phyloP scores from a whole-genome alignment of 805 yeast genomes.

The Candida andamanensis region DNA sequence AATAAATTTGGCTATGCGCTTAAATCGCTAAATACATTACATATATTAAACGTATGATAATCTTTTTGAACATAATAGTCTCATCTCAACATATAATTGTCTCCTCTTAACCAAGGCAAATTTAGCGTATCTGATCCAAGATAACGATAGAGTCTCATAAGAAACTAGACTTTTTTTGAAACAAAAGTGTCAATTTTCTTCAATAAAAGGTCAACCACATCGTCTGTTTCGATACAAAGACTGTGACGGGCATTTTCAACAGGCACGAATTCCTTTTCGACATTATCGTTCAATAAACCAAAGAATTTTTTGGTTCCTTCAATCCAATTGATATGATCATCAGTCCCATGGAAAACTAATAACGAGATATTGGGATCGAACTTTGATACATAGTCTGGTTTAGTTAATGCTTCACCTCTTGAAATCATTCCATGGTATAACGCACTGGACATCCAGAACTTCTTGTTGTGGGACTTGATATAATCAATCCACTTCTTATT shows the following conservation, averaged over 20 bases:
- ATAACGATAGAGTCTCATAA: too few species aligned
- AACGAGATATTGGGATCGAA: constrained; percentile 42
- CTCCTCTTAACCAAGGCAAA: too few species aligned
- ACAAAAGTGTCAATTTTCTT: constrained; percentile 5
- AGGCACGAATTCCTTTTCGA: constrained; percentile 25
- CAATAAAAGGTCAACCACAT: constrained; percentile 5
- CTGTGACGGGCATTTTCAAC: constrained; percentile 38
- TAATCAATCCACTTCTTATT: constrained; percentile 44
- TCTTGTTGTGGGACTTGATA: constrained; percentile 33
- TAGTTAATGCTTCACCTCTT: constrained; percentile 53
- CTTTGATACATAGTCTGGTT: constrained; percentile 29
- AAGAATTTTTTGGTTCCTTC: constrained; percentile 43
- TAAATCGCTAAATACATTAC: too few species aligned
- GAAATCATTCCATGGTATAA: constrained; percentile 56
- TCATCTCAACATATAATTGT: too few species aligned
- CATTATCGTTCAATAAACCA: constrained; percentile 23
- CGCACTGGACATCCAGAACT: constrained; percentile 49
- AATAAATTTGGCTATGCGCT: background rate
- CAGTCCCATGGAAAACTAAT: constrained; percentile 55
- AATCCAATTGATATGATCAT: constrained; percentile 57
- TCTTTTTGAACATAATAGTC: too few species aligned
- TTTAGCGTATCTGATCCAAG: too few species aligned
- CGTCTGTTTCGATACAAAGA: constrained; percentile 42
- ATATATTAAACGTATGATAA: too few species aligned
- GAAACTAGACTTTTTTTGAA: too few species aligned